Conservation (phyloP, 495 filamentous ascomycete genomes). For the Emericellopsis terricola region DNA sequence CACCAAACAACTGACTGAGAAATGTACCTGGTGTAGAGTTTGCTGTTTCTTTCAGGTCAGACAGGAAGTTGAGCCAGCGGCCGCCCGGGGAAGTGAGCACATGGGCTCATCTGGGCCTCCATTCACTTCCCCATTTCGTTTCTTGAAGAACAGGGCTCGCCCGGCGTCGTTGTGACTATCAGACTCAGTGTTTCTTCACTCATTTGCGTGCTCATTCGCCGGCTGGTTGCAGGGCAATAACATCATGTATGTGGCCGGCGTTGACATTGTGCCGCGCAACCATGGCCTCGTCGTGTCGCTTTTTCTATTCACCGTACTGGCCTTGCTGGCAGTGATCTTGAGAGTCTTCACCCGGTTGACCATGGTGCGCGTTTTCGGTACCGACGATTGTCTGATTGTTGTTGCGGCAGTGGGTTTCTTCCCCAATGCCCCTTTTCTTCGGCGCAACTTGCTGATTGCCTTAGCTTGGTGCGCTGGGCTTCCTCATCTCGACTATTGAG, state of each 20-base stretch:
- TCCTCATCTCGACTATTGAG: neutral
- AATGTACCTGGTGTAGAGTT: too few relatives aligned
- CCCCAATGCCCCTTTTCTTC: neutral
- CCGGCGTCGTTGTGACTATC: too few relatives aligned
- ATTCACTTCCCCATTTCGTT: too few relatives aligned
- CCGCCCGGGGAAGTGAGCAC: too few relatives aligned
- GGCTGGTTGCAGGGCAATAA: neutral
- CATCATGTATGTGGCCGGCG: slow-evolving; percentile 5
- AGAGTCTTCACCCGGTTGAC: slow-evolving; percentile 6
- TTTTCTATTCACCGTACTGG: slow-evolving; percentile 8
- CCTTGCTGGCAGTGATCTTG: slow-evolving; percentile 7
- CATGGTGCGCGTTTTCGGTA: slow-evolving; percentile 8
- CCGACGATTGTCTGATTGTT: slow-evolving; percentile 8
- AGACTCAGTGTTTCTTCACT: too few relatives aligned
- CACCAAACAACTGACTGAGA: too few relatives aligned
- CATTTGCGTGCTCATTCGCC: too few relatives aligned
- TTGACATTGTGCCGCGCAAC: slow-evolving; percentile 6
- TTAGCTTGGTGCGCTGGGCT: slow-evolving; percentile 1
- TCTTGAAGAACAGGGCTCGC: too few relatives aligned
- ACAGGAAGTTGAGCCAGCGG: too few relatives aligned
- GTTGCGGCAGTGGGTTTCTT: slow-evolving; percentile 5
- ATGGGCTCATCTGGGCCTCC: too few relatives aligned
- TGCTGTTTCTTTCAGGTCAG: too few relatives aligned
- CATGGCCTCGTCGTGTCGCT: slow-evolving; percentile 5
- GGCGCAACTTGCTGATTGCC: neutral